Base-by-base conservation (phyloP, 805 yeast genomes). In the Wickerhamomyces xylosicus region DNA sequence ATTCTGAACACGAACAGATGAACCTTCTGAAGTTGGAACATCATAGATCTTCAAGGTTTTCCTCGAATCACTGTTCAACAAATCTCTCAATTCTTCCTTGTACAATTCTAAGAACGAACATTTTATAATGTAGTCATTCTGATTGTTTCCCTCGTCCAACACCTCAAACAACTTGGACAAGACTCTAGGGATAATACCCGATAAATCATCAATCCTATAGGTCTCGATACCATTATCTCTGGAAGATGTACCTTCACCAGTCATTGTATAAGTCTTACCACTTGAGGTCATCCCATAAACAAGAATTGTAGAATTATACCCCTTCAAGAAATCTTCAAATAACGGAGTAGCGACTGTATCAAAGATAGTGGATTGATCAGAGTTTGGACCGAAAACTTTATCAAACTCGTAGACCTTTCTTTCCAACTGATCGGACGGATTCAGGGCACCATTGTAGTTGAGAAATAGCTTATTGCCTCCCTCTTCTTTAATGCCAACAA, bases 211-310 rank as follows among this genome's bases (percentile, higher is more conserved):
- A 34, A 53, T 48, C 27, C 54, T 36, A 21, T 52, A 65, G 13
- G 15, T 31, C 15, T 31, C 33, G 13, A 25, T 11, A 25, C 13
- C 29, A 25, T 13, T 25, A 7, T 9, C 15, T 11, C 15, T 17
- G 6, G 19, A 31, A 5, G 33, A n/a, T 7, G 33, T n/a, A 19
- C 33, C 8, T 34, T 83, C 82, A 5, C 95, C 95, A 2, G 83
- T 75, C 92, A 77, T 77, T 11, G 84, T 67, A 53, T 77, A 77
- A 0, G 95, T 85, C 51, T 85, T 86, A 19, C 95, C 95, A 0
- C 95, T 83, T 1, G 95, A 92, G 0, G 95, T 86, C 69, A 85
- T 94, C 5, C 96, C 96, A 59, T 87, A 87, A 0, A 92, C 95
- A 47, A 86, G 67, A 21, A 85, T 70, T 0, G 95, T 82, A 47